phyloP scores from a whole-genome alignment of 2,329 filamentous ascomycete genomes.

The Corniculantispora saksenae region DNA sequence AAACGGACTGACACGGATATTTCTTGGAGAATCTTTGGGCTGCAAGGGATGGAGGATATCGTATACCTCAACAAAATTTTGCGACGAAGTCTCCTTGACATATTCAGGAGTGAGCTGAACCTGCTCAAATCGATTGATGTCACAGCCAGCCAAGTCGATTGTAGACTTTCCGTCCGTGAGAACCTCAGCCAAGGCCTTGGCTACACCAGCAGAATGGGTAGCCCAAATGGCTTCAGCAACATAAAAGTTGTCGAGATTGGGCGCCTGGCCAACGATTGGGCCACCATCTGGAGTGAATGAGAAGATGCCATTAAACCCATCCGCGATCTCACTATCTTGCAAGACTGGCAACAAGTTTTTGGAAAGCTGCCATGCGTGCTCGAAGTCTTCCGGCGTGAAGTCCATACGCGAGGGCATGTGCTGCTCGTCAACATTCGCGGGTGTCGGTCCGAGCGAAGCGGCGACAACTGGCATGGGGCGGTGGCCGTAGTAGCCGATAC shows the following conservation, averaged over 20 bases:
- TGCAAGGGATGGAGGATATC: slow-evolving; percentile 64
- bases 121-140: slow-evolving; percentile 61
- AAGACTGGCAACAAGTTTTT: slow-evolving; percentile 56
- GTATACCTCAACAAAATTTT: slow-evolving; percentile 66
- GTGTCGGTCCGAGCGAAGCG: slow-evolving; percentile 53
- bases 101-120: slow-evolving; percentile 58
- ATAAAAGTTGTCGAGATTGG: slow-evolving; percentile 61
- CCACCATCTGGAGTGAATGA: slow-evolving; percentile 67
- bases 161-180: slow-evolving; percentile 56
- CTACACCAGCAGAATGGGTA: slow-evolving; percentile 64
- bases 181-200: slow-evolving; percentile 59
- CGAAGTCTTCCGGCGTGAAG: slow-evolving; percentile 62
- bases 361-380: slow-evolving; percentile 59
- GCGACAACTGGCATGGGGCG: slow-evolving; percentile 61
- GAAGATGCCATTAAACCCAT: slow-evolving; percentile 67
- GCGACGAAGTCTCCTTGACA: slow-evolving; percentile 58
- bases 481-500: slow-evolving; percentile 66
- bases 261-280: slow-evolving; percentile 58
- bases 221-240: slow-evolving; percentile 69
- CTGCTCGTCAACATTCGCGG: slow-evolving; percentile 54
- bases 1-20: slow-evolving; percentile 61
- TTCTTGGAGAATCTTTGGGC: slow-evolving; percentile 57
- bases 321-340: slow-evolving; percentile 50
- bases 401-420: slow-evolving; percentile 64
- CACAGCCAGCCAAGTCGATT: slow-evolving; percentile 60